Evolutionary conservation across 768 basidiomycete species (phyloP).

Genomic region (Mycena sanguinolenta): DNA sequence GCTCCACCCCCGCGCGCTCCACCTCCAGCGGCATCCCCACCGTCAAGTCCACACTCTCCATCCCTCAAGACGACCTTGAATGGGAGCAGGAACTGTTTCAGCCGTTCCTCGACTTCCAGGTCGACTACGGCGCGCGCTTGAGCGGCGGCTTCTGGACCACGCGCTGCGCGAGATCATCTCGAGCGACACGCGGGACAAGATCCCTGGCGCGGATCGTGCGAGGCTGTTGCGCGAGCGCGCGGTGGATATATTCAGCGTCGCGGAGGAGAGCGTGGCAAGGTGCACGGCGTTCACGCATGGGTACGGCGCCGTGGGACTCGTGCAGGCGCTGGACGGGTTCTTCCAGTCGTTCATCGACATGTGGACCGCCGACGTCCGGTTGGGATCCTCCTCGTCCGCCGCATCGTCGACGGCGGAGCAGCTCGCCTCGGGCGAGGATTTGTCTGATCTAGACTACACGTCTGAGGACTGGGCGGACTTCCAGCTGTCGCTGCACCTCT

Average conservation of each 20-base stretch:
- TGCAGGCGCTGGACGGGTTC: slow-evolving; percentile 80
- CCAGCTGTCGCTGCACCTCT: slow-evolving; percentile 84
- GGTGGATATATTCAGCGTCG: slow-evolving; percentile 78
- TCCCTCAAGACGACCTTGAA: slow-evolving; percentile 62
- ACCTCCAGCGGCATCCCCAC: slow-evolving; percentile 41
- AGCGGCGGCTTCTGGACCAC: slow-evolving; percentile 77
- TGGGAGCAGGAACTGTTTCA: slow-evolving; percentile 97
- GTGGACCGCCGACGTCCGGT: slow-evolving; percentile 68
- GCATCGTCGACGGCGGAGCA: slow-evolving; percentile 38
- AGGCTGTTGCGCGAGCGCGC: slow-evolving; percentile 81
- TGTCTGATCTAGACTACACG: slow-evolving; percentile 88
- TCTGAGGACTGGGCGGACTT: slow-evolving; percentile 91
- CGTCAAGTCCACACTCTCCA: slow-evolving; percentile 40
- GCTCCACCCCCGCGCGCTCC: slow-evolving; percentile 54
- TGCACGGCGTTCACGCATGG: slow-evolving; percentile 90
- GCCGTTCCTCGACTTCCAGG: slow-evolving; percentile 93
- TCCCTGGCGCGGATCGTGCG: slow-evolving; percentile 61
- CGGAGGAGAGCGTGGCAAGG: slow-evolving; percentile 84
- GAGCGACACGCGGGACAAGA: slow-evolving; percentile 56
- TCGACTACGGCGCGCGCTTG: slow-evolving; percentile 83
- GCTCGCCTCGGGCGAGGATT: slow-evolving; percentile 65
- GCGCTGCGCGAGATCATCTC: slow-evolving; percentile 64
- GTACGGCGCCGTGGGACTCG: slow-evolving; percentile 81
- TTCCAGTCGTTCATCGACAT: slow-evolving; percentile 78
- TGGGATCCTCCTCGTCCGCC: slow-evolving; percentile 49